A percentile compares a stretch with the other conserved stretches of the same genome.
phyloP scores from a whole-genome alignment of 2,329 filamentous ascomycete genomes.

The Purpureocillium lavendulum region DNA sequence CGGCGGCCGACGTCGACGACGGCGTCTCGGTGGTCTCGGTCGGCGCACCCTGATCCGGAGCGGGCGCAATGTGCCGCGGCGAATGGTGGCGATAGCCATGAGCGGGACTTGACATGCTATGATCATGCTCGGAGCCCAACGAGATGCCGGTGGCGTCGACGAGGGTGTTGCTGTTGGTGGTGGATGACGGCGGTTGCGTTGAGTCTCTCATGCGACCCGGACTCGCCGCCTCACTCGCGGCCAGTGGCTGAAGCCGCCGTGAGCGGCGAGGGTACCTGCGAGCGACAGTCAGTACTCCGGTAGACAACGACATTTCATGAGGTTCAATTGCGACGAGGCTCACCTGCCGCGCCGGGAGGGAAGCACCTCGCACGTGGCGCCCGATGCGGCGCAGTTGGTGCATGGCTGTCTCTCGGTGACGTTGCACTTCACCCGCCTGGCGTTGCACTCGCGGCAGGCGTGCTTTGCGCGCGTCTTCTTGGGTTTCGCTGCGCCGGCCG shows the following conservation, averaged over 20 bases:
- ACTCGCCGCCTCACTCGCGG: slow-evolving; percentile 7
- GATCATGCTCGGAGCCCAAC: neutral
- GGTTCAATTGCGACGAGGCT: neutral
- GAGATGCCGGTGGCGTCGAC: neutral
- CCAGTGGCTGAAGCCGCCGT: slow-evolving; percentile 8
- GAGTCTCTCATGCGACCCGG: slow-evolving; percentile 2
- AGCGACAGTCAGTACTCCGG: too few species aligned
- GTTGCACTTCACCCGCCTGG: slow-evolving; percentile 25
- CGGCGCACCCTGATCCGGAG: slow-evolving; percentile 1
- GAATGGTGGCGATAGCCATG: neutral
- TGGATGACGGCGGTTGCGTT: slow-evolving; percentile 1
- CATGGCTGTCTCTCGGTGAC: slow-evolving; percentile 24
- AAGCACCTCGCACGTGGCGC: slow-evolving; percentile 20
- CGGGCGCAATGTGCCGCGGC: slow-evolving; percentile 4
- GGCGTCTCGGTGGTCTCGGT: slow-evolving; percentile 1
- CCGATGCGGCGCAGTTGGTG: slow-evolving; percentile 19
- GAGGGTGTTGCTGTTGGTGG: too few species aligned
- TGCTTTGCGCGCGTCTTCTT: slow-evolving; percentile 24
- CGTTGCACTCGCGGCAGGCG: slow-evolving; percentile 25
- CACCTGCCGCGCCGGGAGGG: slow-evolving; percentile 25
- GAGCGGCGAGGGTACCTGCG: slow-evolving; percentile 16
- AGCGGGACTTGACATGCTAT: neutral
- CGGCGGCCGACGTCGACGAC: slow-evolving; percentile 12
- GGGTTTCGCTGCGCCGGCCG: slow-evolving; percentile 14
- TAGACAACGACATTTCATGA: too few species aligned